Evolutionary conservation across 345 rosid genomes (phyloP).

Genomic region (Bruguiera parviflora): DNA sequence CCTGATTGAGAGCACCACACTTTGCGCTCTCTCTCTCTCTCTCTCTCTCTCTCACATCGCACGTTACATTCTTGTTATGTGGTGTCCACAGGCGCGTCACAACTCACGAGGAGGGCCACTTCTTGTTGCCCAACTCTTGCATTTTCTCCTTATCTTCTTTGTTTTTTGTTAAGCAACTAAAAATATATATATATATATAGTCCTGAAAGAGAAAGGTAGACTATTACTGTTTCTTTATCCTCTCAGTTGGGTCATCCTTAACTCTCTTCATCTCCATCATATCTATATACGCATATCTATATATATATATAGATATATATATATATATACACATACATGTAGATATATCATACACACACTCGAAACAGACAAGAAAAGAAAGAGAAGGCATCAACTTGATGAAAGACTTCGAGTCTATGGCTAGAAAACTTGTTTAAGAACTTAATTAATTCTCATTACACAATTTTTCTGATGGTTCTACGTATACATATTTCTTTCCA

Average conservation of each 20-base stretch:
- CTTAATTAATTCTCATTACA: too few species aligned
- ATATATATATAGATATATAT: not conserved
- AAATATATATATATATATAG: too few species aligned
- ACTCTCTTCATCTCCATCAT: not conserved
- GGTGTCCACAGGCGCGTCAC: constrained; percentile 27
- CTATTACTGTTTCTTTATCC: constrained; percentile 14
- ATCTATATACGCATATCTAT: too few species aligned
- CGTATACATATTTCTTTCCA: too few species aligned
- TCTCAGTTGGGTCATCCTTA: not conserved
- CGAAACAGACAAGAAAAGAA: not conserved
- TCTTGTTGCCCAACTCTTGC: constrained; percentile 13
- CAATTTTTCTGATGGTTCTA: too few species aligned
- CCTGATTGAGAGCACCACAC: constrained; percentile 22
- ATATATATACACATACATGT: not conserved
- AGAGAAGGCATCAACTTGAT: too few species aligned
- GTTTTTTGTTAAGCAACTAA: constrained; percentile 3
- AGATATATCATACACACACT: not conserved
- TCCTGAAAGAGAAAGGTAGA: constrained; percentile 11
- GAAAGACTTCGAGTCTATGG: too few species aligned
- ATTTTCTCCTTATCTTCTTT: constrained; percentile 33
- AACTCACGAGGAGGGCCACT: constrained; percentile 1
- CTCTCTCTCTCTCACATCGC: not conserved
- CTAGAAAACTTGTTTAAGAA: too few species aligned
- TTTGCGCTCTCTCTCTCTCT: not conserved
- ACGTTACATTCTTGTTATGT: not conserved